Conservation (phyloP, 495 filamentous ascomycete species). For the Diplogelasinospora grovesii region DNA sequence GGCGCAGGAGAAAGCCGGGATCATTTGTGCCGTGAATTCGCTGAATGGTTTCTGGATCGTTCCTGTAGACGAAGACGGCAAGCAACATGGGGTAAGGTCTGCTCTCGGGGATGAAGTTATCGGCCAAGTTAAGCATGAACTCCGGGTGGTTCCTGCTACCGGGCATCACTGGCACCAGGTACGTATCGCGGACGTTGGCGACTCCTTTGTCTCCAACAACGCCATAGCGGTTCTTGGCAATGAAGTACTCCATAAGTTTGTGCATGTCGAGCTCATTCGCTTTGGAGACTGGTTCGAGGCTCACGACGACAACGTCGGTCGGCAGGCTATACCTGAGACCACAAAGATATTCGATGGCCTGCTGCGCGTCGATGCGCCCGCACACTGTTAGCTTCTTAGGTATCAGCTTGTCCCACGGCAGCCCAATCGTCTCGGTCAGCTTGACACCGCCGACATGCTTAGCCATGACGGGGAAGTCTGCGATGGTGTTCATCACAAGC, state of each 20-base stretch:
- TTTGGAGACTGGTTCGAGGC: constrained; percentile 50
- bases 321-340: constrained; percentile 64
- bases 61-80: constrained; percentile 67
- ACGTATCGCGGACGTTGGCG: constrained; percentile 68
- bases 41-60: constrained; percentile 36
- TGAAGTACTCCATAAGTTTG: constrained; percentile 72
- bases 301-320: constrained; percentile 67
- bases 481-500: constrained; percentile 68
- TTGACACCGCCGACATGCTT: constrained; percentile 79
- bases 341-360: constrained; percentile 84
- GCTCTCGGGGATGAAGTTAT: constrained; percentile 60
- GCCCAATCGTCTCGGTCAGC: constrained; percentile 46
- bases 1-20: constrained; percentile 4
- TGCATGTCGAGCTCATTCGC: constrained; percentile 52
- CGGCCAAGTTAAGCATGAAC: constrained; percentile 70
- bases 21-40: constrained; percentile 29
- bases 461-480: constrained; percentile 67
- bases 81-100: constrained; percentile 66
- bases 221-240: constrained; percentile 68
- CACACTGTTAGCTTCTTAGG: constrained; percentile 64
- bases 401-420: constrained; percentile 65
- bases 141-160: constrained; percentile 53
- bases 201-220: constrained; percentile 66
- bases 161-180: constrained; percentile 66
- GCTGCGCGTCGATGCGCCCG: constrained; percentile 72